These are phyloP conservation scores for Solanum medicagineum DNA, from an alignment of 257 asterid species.

Conservation along the genomic window DNA sequence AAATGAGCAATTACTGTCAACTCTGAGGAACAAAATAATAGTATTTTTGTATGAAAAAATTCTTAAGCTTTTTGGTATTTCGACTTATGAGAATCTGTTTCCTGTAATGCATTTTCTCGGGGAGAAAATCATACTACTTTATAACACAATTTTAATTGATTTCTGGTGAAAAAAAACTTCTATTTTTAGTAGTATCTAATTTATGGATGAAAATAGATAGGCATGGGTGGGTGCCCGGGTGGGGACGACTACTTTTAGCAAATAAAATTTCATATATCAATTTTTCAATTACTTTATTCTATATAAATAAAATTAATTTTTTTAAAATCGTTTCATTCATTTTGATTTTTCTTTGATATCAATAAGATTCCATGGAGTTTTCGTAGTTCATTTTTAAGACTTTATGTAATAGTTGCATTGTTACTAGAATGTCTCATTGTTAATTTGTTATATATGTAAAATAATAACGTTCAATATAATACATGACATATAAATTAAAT, in stretches of 20 bases:
- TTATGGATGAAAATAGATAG: background rate
- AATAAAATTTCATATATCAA: background rate
- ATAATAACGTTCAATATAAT: background rate
- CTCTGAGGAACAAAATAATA: no score
- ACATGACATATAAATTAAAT: background rate
- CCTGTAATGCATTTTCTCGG: background rate
- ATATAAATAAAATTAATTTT: background rate
- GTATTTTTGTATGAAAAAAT: no score
- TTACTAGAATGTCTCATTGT: background rate
- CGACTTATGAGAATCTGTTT: background rate
- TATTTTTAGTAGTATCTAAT: background rate
- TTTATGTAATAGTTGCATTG: background rate
- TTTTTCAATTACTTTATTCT: background rate
- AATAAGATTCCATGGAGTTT: background rate
- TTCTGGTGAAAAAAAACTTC: fast-evolving
- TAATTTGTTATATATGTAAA: background rate
- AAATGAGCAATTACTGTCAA: no score
- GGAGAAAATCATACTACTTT: background rate
- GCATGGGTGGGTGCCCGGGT: no score
- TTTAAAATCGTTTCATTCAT: background rate
- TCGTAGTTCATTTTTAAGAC: background rate
- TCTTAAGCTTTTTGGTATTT: background rate
- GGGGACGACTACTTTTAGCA: background rate
- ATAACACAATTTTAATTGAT: background rate
- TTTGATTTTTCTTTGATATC: background rate